A percentile compares a stretch with the other conserved stretches of the same genome.
Conservation (phyloP, 1,284 basidiomycete genomes). For the Ustilago sp. region DNA sequence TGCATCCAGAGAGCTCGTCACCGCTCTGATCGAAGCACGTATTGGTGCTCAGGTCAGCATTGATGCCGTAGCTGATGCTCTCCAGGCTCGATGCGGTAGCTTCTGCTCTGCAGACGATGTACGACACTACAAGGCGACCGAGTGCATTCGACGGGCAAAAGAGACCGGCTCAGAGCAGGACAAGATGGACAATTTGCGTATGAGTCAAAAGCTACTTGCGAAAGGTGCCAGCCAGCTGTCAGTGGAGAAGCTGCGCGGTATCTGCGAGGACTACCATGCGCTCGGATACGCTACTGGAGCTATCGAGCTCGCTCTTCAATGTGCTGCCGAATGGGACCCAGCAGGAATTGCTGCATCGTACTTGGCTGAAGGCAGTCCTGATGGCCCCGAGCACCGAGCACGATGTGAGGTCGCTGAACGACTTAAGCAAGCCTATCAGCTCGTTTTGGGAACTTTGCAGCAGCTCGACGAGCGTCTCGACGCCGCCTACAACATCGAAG, state of each 20-base stretch:
- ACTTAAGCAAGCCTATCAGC: slow-evolving; percentile 76
- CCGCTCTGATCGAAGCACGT: slow-evolving; percentile 93
- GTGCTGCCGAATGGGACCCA: slow-evolving; percentile 83
- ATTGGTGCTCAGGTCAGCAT: slow-evolving; percentile 95
- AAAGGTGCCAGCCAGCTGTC: slow-evolving; percentile 87
- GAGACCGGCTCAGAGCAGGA: slow-evolving; percentile 78
- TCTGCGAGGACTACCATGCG: slow-evolving; percentile 86
- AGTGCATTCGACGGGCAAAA: slow-evolving; percentile 89
- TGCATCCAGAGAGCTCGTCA: slow-evolving; percentile 76
- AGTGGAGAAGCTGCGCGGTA: slow-evolving; percentile 84
- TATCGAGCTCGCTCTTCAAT: slow-evolving; percentile 85
- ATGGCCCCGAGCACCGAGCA: slow-evolving; percentile 75
- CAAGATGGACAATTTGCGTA: slow-evolving; percentile 31
- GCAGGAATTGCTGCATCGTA: slow-evolving; percentile 72
- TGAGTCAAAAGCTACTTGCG: slow-evolving; percentile 76
- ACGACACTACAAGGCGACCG: slow-evolving; percentile 97
- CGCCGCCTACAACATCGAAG: slow-evolving; percentile 46
- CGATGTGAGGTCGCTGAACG: slow-evolving; percentile 73
- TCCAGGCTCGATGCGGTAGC: slow-evolving; percentile 93
- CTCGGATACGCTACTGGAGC: slow-evolving; percentile 86
- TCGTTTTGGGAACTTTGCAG: slow-evolving; percentile 77
- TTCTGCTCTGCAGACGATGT: slow-evolving; percentile 99
- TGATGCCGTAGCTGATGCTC: slow-evolving; percentile 92
- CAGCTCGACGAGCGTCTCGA: slow-evolving; percentile 77
- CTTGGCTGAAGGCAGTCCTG: slow-evolving; percentile 76